phyloP scores from a whole-genome alignment of 805 yeast species.

The Wickerhamomyces silvicola region DNA sequence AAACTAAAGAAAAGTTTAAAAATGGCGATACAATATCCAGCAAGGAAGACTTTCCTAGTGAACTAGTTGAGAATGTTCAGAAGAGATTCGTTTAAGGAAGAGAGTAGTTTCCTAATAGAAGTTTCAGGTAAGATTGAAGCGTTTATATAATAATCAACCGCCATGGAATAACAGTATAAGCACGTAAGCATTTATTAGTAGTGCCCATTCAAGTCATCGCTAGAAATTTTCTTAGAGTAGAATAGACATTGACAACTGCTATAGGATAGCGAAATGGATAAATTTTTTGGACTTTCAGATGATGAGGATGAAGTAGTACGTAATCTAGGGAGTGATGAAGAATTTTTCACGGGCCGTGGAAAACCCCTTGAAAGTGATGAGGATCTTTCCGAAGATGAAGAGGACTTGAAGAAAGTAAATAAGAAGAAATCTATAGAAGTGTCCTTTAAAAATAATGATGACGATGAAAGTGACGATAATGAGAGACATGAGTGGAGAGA shows the following conservation, averaged over 20 bases:
- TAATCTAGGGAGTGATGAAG: constrained; percentile 21
- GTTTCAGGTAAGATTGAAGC: no score
- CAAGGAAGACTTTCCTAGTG: no score
- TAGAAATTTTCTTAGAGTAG: no score
- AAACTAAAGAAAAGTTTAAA: no score
- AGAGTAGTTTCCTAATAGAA: no score
- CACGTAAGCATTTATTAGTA: no score
- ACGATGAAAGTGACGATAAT: constrained; percentile 16
- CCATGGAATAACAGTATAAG: no score
- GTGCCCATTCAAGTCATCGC: constrained; percentile 1
- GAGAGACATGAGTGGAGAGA: constrained; percentile 13
- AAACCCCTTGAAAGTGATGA: constrained; percentile 19
- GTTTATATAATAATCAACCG: no score
- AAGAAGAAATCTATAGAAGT: constrained; percentile 14
- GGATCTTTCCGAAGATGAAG: constrained; percentile 23
- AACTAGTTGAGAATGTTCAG: no score
- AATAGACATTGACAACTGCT: neutral
- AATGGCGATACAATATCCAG: no score
- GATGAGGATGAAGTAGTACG: constrained; percentile 7
- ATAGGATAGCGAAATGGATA: constrained; percentile 16
- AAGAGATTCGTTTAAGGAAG: no score
- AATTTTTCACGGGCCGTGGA: constrained; percentile 12
- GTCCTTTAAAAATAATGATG: constrained; percentile 16
- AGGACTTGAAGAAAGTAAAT: constrained; percentile 12
- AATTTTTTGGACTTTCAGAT: constrained; percentile 11